Evolutionary conservation across 768 basidiomycete species (phyloP).

Genomic region (Pulveroboletus sp.): DNA sequence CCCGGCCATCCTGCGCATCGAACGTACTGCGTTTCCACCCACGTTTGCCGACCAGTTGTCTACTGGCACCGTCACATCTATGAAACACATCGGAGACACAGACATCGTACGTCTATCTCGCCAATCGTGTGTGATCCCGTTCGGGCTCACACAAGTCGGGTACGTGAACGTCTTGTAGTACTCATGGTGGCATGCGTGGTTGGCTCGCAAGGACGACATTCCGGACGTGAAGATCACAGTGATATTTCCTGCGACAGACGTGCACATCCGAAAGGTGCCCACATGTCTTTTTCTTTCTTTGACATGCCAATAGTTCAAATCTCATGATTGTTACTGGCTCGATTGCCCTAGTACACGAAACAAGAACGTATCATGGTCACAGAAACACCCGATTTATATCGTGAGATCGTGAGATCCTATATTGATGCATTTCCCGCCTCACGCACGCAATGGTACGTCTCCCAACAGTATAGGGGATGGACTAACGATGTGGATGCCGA

Average conservation of each 20-base stretch:
- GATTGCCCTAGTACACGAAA: slow-evolving; percentile 57
- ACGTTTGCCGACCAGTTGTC: slow-evolving; percentile 36
- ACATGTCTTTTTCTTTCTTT: neutral
- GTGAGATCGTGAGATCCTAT: slow-evolving; percentile 66
- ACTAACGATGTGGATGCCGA: neutral
- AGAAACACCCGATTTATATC: slow-evolving; percentile 81
- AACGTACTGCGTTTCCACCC: slow-evolving; percentile 65
- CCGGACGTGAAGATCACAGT: slow-evolving; percentile 81
- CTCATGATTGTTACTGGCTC: neutral
- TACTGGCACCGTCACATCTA: slow-evolving; percentile 35
- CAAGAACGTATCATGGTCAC: slow-evolving; percentile 69
- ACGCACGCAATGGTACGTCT: slow-evolving; percentile 71
- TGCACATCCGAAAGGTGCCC: slow-evolving; percentile 69
- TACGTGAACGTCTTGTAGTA: slow-evolving; percentile 47
- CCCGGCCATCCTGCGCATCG: slow-evolving; percentile 68
- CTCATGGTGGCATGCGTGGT: slow-evolving; percentile 74
- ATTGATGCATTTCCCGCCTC: slow-evolving; percentile 69
- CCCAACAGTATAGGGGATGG: neutral
- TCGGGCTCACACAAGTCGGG: neutral
- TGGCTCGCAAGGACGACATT: slow-evolving; percentile 32
- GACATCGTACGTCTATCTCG: slow-evolving; percentile 54
- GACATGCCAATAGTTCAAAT: neutral
- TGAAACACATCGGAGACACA: slow-evolving; percentile 51
- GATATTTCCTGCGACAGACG: slow-evolving; percentile 84
- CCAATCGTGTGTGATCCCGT: neutral